A percentile compares a stretch with the other conserved stretches of the same genome.
Conservation (phyloP, 495 filamentous ascomycete species). For the Hypoxylon crocopeplum region DNA sequence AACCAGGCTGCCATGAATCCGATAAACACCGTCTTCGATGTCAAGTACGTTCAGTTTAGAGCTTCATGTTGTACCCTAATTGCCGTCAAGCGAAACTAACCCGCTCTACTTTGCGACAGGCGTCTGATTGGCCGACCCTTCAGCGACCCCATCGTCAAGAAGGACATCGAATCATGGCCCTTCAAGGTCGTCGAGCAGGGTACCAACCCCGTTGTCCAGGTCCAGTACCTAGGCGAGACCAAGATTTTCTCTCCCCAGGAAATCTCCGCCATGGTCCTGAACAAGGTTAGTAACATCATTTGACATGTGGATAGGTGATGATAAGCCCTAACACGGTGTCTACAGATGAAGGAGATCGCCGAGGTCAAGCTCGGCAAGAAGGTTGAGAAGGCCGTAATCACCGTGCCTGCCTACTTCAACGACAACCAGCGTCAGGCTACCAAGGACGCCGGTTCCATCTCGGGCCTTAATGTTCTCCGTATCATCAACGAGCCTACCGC, state of each 20-base stretch:
- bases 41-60: conserved; percentile 82
- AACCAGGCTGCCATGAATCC: conserved; percentile 99
- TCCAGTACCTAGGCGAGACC: conserved; percentile 92
- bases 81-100: too few species aligned
- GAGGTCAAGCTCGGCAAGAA: conserved; percentile 95
- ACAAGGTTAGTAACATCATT: conserved; percentile 65
- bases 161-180: conserved; percentile 97
- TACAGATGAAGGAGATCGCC: conserved; percentile 95
- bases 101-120: conserved; percentile 50
- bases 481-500: conserved; percentile 99
- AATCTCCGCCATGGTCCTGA: conserved; percentile 94
- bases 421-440: conserved; percentile 99
- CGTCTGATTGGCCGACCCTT: conserved; percentile 96
- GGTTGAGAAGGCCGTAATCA: conserved; percentile 98
- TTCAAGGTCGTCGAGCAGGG: conserved; percentile 95
- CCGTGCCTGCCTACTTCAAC: conserved; percentile 99
- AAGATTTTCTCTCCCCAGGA: conserved; percentile 98
- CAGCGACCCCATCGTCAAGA: conserved; percentile 94
- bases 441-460: conserved; percentile 98
- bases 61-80: too few species aligned
- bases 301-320: background rate
- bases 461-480: conserved; percentile 96
- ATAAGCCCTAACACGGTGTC: conserved; percentile 22
- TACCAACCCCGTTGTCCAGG: conserved; percentile 89
- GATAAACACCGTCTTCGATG: conserved; percentile 96